phyloP scores from a whole-genome alignment of 2,329 filamentous ascomycete species.

The Arthrocladium fulminans region DNA sequence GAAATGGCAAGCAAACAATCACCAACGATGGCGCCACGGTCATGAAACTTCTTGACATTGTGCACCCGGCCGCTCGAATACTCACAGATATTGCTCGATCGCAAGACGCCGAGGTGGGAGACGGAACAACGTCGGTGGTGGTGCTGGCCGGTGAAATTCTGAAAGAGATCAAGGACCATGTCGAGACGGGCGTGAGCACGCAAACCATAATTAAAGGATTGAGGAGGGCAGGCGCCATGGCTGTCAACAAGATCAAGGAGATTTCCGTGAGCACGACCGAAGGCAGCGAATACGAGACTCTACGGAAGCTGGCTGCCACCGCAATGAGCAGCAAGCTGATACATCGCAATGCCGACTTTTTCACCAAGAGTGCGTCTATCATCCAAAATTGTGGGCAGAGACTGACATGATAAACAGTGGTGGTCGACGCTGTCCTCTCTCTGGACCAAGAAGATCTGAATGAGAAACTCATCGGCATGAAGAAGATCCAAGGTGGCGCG shows the following conservation, averaged over 20 bases:
- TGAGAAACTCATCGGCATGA: conserved; percentile 94
- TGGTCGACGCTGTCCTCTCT: conserved; percentile 90
- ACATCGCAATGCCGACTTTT: conserved; percentile 92
- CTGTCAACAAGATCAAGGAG: conserved; percentile 98
- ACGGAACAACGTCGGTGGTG: conserved; percentile 95
- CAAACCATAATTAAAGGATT: conserved; percentile 97
- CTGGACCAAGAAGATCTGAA: conserved; percentile 95
- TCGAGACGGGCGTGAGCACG: conserved; percentile 93
- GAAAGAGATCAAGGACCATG: conserved; percentile 91
- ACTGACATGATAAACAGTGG: conserved; percentile 54
- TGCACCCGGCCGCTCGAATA: conserved; percentile 93
- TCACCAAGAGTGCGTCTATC: conserved; percentile 73
- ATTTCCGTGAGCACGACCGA: conserved; percentile 82
- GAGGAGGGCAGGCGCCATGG: conserved; percentile 76
- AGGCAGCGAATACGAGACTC: conserved; percentile 74
- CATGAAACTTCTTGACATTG: conserved; percentile 99
- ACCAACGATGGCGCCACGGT: conserved; percentile 98
- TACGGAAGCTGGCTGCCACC: conserved; percentile 80
- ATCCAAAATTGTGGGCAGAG: conserved; percentile 11
- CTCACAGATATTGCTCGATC: conserved; percentile 97
- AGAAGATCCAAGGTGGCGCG: conserved; percentile 94
- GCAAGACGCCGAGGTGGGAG: conserved; percentile 97
- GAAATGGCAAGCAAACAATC: conserved; percentile 92
- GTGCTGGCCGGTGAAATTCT: conserved; percentile 95
- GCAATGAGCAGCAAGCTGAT: conserved; percentile 99